phyloP scores from a whole-genome alignment of 768 basidiomycete species.

The Termitomyces sp. region DNA sequence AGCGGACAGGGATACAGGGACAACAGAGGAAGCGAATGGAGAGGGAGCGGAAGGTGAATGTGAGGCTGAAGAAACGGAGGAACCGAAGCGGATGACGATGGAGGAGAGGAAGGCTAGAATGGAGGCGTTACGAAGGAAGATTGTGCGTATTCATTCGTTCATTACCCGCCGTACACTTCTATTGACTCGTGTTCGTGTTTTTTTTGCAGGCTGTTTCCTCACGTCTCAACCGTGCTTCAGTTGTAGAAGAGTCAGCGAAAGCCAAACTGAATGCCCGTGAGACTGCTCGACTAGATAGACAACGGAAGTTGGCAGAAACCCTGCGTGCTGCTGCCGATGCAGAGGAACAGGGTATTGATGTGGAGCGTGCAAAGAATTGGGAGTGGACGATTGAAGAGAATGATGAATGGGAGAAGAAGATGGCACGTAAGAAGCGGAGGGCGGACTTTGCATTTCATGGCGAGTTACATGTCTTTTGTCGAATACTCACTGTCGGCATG shows the following conservation, averaged over 20 bases:
- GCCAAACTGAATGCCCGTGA: slow-evolving; percentile 76
- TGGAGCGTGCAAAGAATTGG: slow-evolving; percentile 90
- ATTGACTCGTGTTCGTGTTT: slow-evolving; percentile 1
- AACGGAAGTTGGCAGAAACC: slow-evolving; percentile 85
- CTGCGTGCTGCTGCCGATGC: slow-evolving; percentile 83
- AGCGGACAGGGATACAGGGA: slow-evolving; percentile 21
- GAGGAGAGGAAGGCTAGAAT: slow-evolving; percentile 76
- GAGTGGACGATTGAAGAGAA: slow-evolving; percentile 95
- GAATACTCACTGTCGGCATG: background rate
- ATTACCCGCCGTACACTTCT: background rate
- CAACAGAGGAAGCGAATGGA: slow-evolving; percentile 13
- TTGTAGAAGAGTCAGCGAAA: slow-evolving; percentile 81
- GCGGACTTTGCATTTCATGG: slow-evolving; percentile 92
- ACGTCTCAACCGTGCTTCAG: slow-evolving; percentile 77
- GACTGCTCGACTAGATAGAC: slow-evolving; percentile 77
- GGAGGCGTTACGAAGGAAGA: slow-evolving; percentile 68
- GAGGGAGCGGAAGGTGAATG: slow-evolving; percentile 13
- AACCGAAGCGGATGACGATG: slow-evolving; percentile 37
- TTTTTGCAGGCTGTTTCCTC: slow-evolving; percentile 63
- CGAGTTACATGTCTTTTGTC: slow-evolving; percentile 30
- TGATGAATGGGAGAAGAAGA: slow-evolving; percentile 93
- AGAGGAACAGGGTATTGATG: slow-evolving; percentile 87
- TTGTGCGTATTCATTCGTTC: slow-evolving; percentile 49
- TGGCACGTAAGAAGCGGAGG: slow-evolving; percentile 73
- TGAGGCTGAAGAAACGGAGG: slow-evolving; percentile 18